These are phyloP conservation scores for Arachnopeziza araneosa DNA, from an alignment of 2,329 filamentous ascomycete species.

Conservation along the genomic window DNA sequence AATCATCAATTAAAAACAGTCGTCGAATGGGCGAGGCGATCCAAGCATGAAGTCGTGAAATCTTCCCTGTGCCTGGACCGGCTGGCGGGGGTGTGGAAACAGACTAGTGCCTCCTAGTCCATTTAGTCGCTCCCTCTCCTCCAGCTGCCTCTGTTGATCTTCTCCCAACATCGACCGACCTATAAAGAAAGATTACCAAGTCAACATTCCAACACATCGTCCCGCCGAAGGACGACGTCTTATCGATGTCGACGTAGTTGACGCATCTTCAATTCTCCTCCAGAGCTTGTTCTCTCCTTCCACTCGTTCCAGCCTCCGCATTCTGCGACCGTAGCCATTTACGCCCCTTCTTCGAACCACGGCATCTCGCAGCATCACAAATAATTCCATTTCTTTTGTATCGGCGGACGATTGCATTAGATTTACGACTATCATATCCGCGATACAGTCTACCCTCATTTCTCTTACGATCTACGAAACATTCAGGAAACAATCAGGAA, in stretches of 20 bases:
- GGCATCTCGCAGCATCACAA: constrained; percentile 1
- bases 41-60: background rate
- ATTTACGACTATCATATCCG: background rate
- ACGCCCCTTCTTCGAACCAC: background rate
- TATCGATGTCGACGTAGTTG: constrained; percentile 13
- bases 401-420: background rate
- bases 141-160: background rate
- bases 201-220: background rate
- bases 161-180: background rate
- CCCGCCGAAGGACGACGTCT: background rate
- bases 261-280: background rate
- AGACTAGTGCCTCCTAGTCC: background rate
- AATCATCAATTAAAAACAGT: background rate
- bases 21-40: background rate
- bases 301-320: constrained; percentile 13
- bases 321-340: constrained; percentile 9
- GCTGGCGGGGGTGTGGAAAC: background rate
- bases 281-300: constrained; percentile 17
- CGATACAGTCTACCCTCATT: background rate
- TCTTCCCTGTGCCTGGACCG: background rate
- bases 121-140: background rate
- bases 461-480: background rate
- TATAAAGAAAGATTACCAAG: background rate
- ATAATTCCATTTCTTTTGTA: constrained; percentile 6
- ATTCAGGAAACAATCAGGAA: background rate